Evolutionary conservation across 176 grass and related monocot species (phyloP).

Genomic region (Typha latifolia): DNA sequence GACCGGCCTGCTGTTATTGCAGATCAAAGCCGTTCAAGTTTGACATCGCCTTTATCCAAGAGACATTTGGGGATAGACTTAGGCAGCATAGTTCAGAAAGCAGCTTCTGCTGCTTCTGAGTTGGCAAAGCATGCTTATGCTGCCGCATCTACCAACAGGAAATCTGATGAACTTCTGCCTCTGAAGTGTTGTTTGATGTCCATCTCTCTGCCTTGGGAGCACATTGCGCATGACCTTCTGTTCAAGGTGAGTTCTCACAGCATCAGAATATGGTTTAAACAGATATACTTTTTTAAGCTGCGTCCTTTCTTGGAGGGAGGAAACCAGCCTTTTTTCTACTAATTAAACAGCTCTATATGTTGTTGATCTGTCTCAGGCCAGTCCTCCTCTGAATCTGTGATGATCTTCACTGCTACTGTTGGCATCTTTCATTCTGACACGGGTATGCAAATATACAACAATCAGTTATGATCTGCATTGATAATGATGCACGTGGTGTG

Average conservation of each 20-base stretch:
- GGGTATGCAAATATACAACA: too few species aligned
- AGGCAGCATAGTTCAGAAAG: constrained; percentile 53
- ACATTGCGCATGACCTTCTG: constrained; percentile 61
- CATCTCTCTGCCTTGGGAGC: constrained; percentile 90
- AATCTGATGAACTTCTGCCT: constrained; percentile 49
- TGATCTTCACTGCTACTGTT: too few species aligned
- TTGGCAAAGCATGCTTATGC: constrained; percentile 66
- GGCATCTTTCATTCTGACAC: too few species aligned
- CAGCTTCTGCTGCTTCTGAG: constrained; percentile 64
- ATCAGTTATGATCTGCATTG: too few species aligned
- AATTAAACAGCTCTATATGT: too few species aligned
- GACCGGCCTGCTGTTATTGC: constrained; percentile 14
- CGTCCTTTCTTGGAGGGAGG: too few species aligned
- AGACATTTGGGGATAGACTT: constrained; percentile 57
- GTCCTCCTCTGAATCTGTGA: too few species aligned
- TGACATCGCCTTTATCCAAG: constrained; percentile 15
- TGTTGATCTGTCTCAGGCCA: too few species aligned
- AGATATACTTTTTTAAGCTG: background rate
- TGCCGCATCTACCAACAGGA: constrained; percentile 37
- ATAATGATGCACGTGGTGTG: too few species aligned
- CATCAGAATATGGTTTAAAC: background rate
- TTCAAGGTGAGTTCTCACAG: constrained; percentile 50
- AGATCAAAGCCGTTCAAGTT: constrained; percentile 57
- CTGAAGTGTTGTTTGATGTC: constrained; percentile 92
- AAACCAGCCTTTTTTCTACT: too few species aligned